Base-by-base conservation (phyloP, 257 asterid genomes). In the Nicotiana attenuata region DNA sequence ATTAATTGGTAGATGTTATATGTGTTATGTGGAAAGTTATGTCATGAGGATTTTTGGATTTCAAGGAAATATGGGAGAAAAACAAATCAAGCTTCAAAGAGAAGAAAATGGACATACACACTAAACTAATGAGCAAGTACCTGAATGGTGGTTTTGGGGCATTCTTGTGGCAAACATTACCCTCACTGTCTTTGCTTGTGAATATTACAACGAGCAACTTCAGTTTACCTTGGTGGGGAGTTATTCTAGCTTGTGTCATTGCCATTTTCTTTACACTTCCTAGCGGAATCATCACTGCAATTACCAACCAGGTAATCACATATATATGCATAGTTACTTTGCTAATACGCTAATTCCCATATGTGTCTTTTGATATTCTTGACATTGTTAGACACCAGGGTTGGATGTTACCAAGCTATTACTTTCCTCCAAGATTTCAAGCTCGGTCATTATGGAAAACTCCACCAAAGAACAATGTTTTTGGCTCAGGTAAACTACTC, bases 221-320 rank as follows among this genome's bases (percentile, higher is more conserved):
- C 99, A 95, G 83, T 28, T 90, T 93, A 22, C 98, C 97, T 2
- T 93, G 98, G 99, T 95, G 98, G 99, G 98, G 99, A 7, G 99
- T 95, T 28, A 28, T 95, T 10, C 57, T 93, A n/a, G 98, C 98
- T 6, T 95, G 98, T 38, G 53, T 78, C 5, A 90, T 95, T 19
- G 97, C 99, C 85, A 79, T 95, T 81, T 87, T 92, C 92, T 93
- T 95, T 86, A 93, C 98, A 7, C 93, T 92, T 20, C 97, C 98
- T 2, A 92, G 92, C 16, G 98, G 99, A 4, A 90, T 93, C 78
- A 91, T 95, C 80, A 90, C 98, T 13, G 99, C 97, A 65, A 92
- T 92, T 38, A 93, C 98, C 33, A 29, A 29, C 29, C 29, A 28
- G 29, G 29, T 28, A 28, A 28, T 28, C 29, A 28, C 29, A 28